These are phyloP conservation scores for Diplodia seriata DNA, from an alignment of 2,329 filamentous ascomycete genomes.

Conservation along the genomic window DNA sequence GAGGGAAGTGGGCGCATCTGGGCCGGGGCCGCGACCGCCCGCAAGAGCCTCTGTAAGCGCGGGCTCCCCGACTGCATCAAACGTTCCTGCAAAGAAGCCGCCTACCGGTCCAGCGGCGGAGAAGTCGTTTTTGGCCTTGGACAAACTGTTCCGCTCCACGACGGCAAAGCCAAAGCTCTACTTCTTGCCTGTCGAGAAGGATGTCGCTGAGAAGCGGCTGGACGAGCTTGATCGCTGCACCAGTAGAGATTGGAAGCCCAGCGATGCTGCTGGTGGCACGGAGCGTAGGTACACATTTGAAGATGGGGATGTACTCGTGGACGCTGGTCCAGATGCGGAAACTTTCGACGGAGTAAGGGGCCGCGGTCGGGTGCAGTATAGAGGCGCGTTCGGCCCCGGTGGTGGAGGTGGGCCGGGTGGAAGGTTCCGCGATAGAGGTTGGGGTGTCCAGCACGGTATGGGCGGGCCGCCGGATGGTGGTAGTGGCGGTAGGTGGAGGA, in stretches of 20 bases:
- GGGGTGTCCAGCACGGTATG: slow-evolving; percentile 25
- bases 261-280: slow-evolving; percentile 9
- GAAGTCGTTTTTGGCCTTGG: slow-evolving; percentile 60
- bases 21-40: slow-evolving; percentile 1
- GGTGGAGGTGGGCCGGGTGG: slow-evolving; percentile 36
- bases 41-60: slow-evolving; percentile 25
- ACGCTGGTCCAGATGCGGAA: slow-evolving; percentile 47
- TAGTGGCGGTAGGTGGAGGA: slow-evolving; percentile 18
- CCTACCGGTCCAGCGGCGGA: slow-evolving; percentile 36
- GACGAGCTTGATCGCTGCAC: slow-evolving; percentile 61
- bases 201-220: slow-evolving; percentile 69
- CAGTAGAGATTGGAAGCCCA: slow-evolving; percentile 48
- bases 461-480: slow-evolving; percentile 15
- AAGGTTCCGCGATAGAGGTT: slow-evolving; percentile 30
- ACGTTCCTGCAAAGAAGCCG: slow-evolving; percentile 14
- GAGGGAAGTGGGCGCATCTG: slow-evolving; percentile 53
- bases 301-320: slow-evolving; percentile 52
- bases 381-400: slow-evolving; percentile 34
- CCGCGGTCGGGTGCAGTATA: slow-evolving; percentile 36
- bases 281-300: slow-evolving; percentile 54
- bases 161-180: slow-evolving; percentile 69
- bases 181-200: slow-evolving; percentile 69
- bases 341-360: slow-evolving; percentile 33
- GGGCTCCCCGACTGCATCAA: slow-evolving; percentile 5
- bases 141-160: slow-evolving; percentile 67